These are phyloP conservation scores for Aspergillus nomiae DNA, from an alignment of 2,329 filamentous ascomycete species.

Conservation along the genomic window DNA sequence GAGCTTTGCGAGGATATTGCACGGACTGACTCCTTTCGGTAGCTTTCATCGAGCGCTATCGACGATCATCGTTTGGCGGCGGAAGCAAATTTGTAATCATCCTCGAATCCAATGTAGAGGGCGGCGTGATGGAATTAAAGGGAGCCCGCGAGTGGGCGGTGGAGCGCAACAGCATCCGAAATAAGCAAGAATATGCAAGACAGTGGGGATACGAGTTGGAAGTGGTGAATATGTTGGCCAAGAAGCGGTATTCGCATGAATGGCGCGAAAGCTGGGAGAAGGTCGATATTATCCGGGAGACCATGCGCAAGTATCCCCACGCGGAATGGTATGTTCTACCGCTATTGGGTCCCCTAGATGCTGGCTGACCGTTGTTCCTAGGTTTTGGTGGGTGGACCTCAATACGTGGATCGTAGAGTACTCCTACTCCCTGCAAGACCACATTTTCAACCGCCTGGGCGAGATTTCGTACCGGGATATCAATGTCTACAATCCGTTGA, in stretches of 20 bases:
- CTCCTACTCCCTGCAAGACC: constrained; percentile 80
- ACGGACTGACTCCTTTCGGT: constrained; percentile 45
- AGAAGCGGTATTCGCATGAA: constrained; percentile 97
- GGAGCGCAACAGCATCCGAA: constrained; percentile 91
- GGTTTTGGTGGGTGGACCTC: constrained; percentile 99
- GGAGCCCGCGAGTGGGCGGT: constrained; percentile 97
- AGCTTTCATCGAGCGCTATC: constrained; percentile 64
- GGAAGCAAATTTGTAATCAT: constrained; percentile 93
- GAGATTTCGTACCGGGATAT: constrained; percentile 88
- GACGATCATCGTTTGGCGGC: constrained; percentile 74
- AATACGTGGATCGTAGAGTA: constrained; percentile 99
- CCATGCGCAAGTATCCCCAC: constrained; percentile 89
- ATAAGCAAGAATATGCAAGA: constrained; percentile 85
- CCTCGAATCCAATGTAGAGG: constrained; percentile 88
- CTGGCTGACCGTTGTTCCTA: constrained; percentile 42
- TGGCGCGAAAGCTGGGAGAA: constrained; percentile 99
- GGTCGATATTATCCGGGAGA: constrained; percentile 86
- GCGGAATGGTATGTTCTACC: constrained; percentile 78
- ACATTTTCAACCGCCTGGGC: constrained; percentile 81
- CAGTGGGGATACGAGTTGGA: constrained; percentile 95
- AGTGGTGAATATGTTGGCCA: constrained; percentile 97
- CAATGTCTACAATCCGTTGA: constrained; percentile 92
- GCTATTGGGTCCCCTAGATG: background rate
- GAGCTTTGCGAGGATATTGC: constrained; percentile 17
- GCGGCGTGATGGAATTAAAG: constrained; percentile 99